phyloP scores from a whole-genome alignment of 306 rosid species.

The Nissolia schottii region DNA sequence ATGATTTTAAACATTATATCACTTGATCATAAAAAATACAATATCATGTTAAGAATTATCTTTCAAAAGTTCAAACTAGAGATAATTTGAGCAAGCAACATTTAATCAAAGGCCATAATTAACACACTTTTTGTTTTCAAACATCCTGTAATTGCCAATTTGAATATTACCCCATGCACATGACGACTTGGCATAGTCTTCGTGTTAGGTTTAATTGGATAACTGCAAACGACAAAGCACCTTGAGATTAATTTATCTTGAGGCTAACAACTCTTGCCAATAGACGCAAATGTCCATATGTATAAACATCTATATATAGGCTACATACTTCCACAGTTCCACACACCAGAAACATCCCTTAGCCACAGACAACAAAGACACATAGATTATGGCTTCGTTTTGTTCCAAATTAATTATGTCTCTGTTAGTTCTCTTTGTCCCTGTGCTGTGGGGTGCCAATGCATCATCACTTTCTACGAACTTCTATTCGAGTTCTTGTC shows the following conservation, averaged over 20 bases:
- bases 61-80: no score
- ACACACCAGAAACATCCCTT: background rate
- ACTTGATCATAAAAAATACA: no score
- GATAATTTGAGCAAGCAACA: no score
- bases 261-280: background rate
- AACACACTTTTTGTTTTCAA: no score
- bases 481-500: slow-evolving; percentile 60
- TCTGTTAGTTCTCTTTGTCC: slow-evolving; percentile 26
- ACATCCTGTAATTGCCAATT: background rate
- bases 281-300: background rate
- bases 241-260: slow-evolving; percentile 21
- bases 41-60: no score
- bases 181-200: background rate
- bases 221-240: slow-evolving; percentile 6
- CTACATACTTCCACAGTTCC: background rate
- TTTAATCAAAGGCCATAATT: no score
- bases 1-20: no score
- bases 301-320: slow-evolving; percentile 7
- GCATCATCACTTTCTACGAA: slow-evolving; percentile 59
- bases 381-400: slow-evolving; percentile 24
- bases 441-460: slow-evolving; percentile 28
- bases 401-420: slow-evolving; percentile 14
- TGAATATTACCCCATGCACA: background rate
- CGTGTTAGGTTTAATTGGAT: background rate
- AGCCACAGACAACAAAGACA: background rate